These are phyloP conservation scores for Inga oerstediana DNA, from an alignment of 306 rosid species.

Conservation along the genomic window DNA sequence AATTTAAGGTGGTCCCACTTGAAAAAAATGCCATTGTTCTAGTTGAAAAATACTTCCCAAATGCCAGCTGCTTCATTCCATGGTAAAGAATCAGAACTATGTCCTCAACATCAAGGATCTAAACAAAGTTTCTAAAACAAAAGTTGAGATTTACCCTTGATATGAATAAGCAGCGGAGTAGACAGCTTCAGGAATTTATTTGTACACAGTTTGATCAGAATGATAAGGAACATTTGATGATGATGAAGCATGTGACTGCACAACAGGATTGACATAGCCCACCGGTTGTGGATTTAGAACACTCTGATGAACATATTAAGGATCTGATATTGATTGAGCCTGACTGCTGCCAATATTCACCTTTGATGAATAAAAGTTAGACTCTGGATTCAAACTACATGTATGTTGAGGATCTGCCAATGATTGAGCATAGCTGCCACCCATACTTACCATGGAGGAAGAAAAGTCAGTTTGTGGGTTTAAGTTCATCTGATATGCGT, in stretches of 20 bases:
- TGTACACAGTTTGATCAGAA: background rate
- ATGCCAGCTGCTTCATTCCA: slow-evolving; percentile 5
- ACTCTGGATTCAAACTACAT: background rate
- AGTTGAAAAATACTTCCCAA: background rate
- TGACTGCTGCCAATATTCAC: slow-evolving; percentile 25
- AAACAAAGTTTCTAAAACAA: slow-evolving; percentile 12
- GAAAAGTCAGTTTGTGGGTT: slow-evolving; percentile 25
- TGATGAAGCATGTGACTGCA: slow-evolving; percentile 29
- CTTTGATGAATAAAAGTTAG: slow-evolving; percentile 15
- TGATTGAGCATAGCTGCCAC: slow-evolving; percentile 24
- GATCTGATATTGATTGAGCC: slow-evolving; percentile 22
- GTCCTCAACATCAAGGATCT: background rate
- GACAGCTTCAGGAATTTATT: slow-evolving; percentile 30
- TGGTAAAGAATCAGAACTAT: background rate
- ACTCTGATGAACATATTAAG: slow-evolving; percentile 29
- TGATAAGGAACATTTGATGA: slow-evolving; percentile 10
- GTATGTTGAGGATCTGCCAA: slow-evolving; percentile 27
- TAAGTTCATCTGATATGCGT: slow-evolving; percentile 16
- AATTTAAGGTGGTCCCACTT: background rate
- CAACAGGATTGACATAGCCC: slow-evolving; percentile 16
- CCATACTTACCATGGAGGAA: slow-evolving; percentile 15
- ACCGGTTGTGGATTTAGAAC: slow-evolving; percentile 11
- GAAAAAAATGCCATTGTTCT: background rate
- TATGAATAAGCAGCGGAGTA: slow-evolving; percentile 1
- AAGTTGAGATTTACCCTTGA: slow-evolving; percentile 41